Percentiles rank a stretch among this genome's conserved stretches.
phyloP scores from a whole-genome alignment of 257 asterid genomes.

The Oldenlandia corymbosa region DNA sequence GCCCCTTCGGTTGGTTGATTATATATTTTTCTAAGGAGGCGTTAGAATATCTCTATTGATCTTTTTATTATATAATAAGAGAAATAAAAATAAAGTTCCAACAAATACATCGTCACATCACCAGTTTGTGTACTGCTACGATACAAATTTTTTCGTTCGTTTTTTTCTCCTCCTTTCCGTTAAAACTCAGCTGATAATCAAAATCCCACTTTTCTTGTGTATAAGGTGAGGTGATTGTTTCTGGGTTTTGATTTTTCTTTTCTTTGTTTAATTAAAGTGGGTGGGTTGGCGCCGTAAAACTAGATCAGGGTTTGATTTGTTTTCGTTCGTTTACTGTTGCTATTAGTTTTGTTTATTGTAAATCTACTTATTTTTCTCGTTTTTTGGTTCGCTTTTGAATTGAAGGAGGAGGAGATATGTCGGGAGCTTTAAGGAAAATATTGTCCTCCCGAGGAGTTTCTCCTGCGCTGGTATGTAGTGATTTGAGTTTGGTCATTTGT shows the following conservation, averaged over 20 bases:
- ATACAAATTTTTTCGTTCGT: neutral
- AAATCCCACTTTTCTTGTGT: neutral
- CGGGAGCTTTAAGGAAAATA: conserved; percentile 43
- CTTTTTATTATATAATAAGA: no score
- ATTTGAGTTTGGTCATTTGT: neutral
- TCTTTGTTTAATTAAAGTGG: neutral
- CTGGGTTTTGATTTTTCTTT: neutral
- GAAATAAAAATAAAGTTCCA: neutral
- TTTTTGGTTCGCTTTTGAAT: no score
- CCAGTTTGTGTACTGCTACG: neutral
- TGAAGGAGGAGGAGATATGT: conserved; percentile 39
- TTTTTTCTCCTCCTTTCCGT: neutral
- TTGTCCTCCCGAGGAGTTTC: conserved; percentile 35
- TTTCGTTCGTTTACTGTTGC: neutral
- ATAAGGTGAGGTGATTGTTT: neutral
- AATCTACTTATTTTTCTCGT: no score
- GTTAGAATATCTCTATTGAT: no score
- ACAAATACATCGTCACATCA: neutral
- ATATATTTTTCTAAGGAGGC: no score
- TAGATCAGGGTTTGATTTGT: conserved; percentile 4
- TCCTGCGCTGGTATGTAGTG: conserved; percentile 44
- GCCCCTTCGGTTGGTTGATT: no score
- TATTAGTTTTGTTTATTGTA: neutral
- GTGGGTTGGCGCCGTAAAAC: neutral
- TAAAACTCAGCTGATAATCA: no score